Evolutionary conservation across 2,329 filamentous ascomycete species (phyloP).

Genomic region (Diplodia sapinea): DNA sequence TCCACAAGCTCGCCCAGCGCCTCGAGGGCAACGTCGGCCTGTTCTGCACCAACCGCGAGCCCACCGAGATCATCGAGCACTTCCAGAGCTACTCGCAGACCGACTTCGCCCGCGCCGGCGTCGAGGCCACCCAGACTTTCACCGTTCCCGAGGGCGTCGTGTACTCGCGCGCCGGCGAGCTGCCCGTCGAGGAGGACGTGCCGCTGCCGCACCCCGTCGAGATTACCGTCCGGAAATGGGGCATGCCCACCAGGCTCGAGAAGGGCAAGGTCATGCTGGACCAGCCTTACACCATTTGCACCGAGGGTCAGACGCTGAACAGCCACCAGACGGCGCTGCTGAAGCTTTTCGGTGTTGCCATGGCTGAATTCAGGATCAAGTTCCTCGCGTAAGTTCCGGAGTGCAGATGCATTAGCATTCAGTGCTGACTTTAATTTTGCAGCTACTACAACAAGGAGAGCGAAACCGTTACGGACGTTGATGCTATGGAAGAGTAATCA

Average conservation of each 20-base stretch:
- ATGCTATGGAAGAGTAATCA: conserved; percentile 52
- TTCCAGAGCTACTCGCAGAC: conserved; percentile 74
- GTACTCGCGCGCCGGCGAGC: conserved; percentile 77
- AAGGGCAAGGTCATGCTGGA: conserved; percentile 86
- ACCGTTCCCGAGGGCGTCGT: conserved; percentile 83
- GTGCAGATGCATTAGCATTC: conserved; percentile 57
- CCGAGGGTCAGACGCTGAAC: conserved; percentile 82
- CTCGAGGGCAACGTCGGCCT: conserved; percentile 85
- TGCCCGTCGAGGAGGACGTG: conserved; percentile 80
- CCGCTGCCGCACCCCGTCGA: conserved; percentile 87
- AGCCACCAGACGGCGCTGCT: conserved; percentile 90
- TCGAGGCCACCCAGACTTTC: conserved; percentile 74
- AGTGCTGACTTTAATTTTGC: conserved; percentile 33
- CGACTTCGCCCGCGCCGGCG: conserved; percentile 91
- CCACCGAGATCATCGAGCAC: conserved; percentile 70
- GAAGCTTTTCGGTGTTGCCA: conserved; percentile 90
- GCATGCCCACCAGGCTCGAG: conserved; percentile 85
- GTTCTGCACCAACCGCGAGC: conserved; percentile 82
- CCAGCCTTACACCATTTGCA: conserved; percentile 76
- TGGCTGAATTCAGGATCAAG: conserved; percentile 87
- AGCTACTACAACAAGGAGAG: conserved; percentile 68
- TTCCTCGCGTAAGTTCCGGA: conserved; percentile 68
- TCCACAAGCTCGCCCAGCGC: conserved; percentile 71
- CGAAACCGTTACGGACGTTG: conserved; percentile 64
- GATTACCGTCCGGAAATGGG: conserved; percentile 85